Evolutionary conservation across 768 basidiomycete genomes (phyloP), one percentile per base, ranked within the genome.

Genomic region (Boletus rubroflammeus): DNA sequence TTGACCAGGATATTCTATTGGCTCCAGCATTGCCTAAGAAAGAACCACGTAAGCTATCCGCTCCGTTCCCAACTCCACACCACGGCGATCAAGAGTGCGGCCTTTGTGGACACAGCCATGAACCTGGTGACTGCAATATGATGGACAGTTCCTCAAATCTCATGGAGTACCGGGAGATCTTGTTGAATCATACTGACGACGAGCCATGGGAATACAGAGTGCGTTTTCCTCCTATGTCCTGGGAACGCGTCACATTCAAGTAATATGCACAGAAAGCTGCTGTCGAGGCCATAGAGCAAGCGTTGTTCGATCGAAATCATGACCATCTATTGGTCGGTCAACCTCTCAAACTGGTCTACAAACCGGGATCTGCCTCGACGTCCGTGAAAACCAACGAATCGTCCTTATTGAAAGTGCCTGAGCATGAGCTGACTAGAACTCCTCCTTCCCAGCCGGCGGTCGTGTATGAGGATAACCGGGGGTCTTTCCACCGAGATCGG

Each of bases 161-260:
- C 21, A 79, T 81, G 13, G 82, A 88, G 60, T 90, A 83, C 62
- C 81, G 89, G 41, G 75, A 78, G 43, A 83, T 89, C 72, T 69
- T 91, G 35, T 68, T 90, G 56, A 68, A 79, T 28, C 76, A 86
- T 56, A 75, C 78, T n/a, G 78, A 80, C 15, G 83, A 84, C 59
- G 90, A 92, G 59, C 75, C 86, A 41, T 76, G 80, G 62, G 82
- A 86, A 65, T 75, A 78, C 35, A 75, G 88, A 61, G 89, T 88
- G 69, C 23, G 67, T 60, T 74, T 72, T 25, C 3, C 53, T 19
- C 17, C 15, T 39, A 36, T 9, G 40, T 60, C 36, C 34, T 45
- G n/a, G 34, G 39, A 40, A 43, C 2, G 8, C 19, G 36, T 53
- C 36, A 45, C 15, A 44, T 53, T 62, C 55, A 50, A 46, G 26